phyloP scores from a whole-genome alignment of 306 rosid species.

The Casuarina equisetifolia region DNA sequence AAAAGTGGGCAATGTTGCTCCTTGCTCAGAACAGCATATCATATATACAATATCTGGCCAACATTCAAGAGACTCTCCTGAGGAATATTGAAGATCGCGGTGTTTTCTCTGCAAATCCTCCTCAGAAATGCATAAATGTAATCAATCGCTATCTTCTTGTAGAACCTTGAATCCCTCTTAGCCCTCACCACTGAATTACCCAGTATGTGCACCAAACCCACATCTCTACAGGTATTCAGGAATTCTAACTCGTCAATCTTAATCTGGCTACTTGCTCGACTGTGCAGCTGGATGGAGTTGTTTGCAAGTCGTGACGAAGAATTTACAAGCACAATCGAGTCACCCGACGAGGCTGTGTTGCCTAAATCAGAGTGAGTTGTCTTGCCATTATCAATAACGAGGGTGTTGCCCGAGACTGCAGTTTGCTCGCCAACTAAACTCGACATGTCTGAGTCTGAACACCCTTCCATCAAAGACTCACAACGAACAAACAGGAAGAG shows the following conservation, averaged over 20 bases:
- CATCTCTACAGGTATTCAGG: slow-evolving; percentile 72
- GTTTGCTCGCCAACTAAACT: slow-evolving; percentile 59
- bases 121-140: slow-evolving; percentile 85
- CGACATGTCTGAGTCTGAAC: slow-evolving; percentile 81
- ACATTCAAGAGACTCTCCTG: slow-evolving; percentile 96
- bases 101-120: slow-evolving; percentile 90
- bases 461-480: slow-evolving; percentile 91
- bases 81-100: slow-evolving; percentile 94
- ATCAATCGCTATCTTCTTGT: slow-evolving; percentile 77
- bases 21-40: slow-evolving; percentile 1
- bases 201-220: slow-evolving; percentile 94
- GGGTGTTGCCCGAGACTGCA: slow-evolving; percentile 36
- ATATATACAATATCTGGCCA: slow-evolving; percentile 89
- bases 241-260: slow-evolving; percentile 78
- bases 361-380: slow-evolving; percentile 42
- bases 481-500: slow-evolving; percentile 67
- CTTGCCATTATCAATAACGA: slow-evolving; percentile 36
- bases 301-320: slow-evolving; percentile 41
- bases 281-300: slow-evolving; percentile 39
- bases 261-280: slow-evolving; percentile 51
- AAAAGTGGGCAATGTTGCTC: background rate
- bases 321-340: slow-evolving; percentile 56
- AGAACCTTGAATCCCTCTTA: slow-evolving; percentile 68
- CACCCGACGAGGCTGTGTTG: slow-evolving; percentile 51
- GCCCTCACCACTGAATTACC: slow-evolving; percentile 85